A percentile compares a stretch with the other conserved stretches of the same genome.
Conservation (phyloP, 2,329 filamentous ascomycete species). For the Aspergillus sp. region DNA sequence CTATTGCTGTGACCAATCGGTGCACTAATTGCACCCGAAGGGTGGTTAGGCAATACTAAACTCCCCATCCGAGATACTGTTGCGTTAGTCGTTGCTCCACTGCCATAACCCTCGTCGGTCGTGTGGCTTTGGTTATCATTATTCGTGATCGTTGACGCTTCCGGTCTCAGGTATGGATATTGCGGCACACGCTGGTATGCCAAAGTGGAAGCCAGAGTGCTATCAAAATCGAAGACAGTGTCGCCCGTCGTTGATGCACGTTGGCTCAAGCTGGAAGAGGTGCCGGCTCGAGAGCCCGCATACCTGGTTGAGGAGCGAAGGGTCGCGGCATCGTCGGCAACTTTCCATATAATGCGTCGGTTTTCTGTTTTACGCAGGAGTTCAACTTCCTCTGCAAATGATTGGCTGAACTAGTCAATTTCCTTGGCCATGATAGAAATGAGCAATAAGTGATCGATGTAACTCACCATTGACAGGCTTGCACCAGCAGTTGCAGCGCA, state of each 20-base stretch:
- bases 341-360: conserved; percentile 34
- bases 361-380: conserved; percentile 34
- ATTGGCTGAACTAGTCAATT: conserved; percentile 22
- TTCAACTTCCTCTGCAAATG: conserved; percentile 35
- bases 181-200: conserved; percentile 25
- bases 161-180: conserved; percentile 11
- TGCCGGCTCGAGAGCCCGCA: conserved; percentile 24
- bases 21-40: conserved; percentile 15
- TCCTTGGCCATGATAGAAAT: too few relatives aligned
- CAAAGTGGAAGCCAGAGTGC: conserved; percentile 24
- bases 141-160: conserved; percentile 6
- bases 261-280: conserved; percentile 24
- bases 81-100: conserved; percentile 19
- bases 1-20: conserved; percentile 21
- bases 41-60: conserved; percentile 16
- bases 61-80: conserved; percentile 12
- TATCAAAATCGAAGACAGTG: conserved; percentile 34
- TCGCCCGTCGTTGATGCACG: conserved; percentile 28
- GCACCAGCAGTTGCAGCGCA: conserved; percentile 39
- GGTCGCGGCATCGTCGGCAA: conserved; percentile 39
- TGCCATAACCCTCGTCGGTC: conserved; percentile 31
- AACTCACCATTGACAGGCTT: conserved; percentile 40
- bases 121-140: conserved; percentile 18
- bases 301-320: conserved; percentile 30
- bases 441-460: neutral